Evolutionary conservation across 2,329 filamentous ascomycete genomes (phyloP).

Genomic region (Dendrostoma leiphaemia): DNA sequence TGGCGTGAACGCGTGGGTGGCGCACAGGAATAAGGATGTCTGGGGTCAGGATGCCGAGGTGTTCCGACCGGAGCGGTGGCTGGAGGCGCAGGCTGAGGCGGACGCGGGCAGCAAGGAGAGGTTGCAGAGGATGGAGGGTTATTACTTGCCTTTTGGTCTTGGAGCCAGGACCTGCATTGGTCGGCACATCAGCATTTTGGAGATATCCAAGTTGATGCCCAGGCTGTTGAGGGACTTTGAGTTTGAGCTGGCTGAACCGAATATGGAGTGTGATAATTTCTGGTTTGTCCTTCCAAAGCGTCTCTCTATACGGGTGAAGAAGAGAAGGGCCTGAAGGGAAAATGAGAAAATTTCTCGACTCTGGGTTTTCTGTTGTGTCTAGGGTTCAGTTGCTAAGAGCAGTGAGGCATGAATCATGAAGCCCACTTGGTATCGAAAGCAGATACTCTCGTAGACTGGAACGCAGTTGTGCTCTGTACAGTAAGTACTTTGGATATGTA

Average conservation of each 20-base stretch:
- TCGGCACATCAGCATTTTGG: constrained; percentile 13
- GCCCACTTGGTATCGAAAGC: too few relatives aligned
- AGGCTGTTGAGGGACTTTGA: constrained; percentile 13
- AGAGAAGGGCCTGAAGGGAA: neutral
- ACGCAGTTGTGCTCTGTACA: too few relatives aligned
- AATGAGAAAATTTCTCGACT: too few relatives aligned
- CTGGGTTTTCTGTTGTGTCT: too few relatives aligned
- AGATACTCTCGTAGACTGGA: too few relatives aligned
- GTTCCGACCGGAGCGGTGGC: constrained; percentile 17
- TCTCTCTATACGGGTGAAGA: constrained; percentile 3
- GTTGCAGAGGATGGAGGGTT: constrained; percentile 11
- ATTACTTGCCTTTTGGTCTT: constrained; percentile 12
- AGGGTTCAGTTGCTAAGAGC: too few relatives aligned
- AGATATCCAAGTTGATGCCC: constrained; percentile 15
- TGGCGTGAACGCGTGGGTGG: constrained; percentile 16
- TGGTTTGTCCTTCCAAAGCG: constrained; percentile 14
- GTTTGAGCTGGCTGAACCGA: constrained; percentile 11
- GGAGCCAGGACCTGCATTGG: constrained; percentile 15
- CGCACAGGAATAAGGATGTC: constrained; percentile 12
- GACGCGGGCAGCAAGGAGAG: constrained; percentile 1
- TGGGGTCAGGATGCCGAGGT: constrained; percentile 11
- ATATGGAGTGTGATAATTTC: constrained; percentile 3
- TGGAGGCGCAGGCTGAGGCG: constrained; percentile 10
- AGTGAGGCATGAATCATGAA: too few relatives aligned
- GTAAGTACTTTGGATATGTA: too few relatives aligned